These are phyloP conservation scores for Aspergillus carlsbadensis DNA, from an alignment of 495 filamentous ascomycete species.

Conservation along the genomic window DNA sequence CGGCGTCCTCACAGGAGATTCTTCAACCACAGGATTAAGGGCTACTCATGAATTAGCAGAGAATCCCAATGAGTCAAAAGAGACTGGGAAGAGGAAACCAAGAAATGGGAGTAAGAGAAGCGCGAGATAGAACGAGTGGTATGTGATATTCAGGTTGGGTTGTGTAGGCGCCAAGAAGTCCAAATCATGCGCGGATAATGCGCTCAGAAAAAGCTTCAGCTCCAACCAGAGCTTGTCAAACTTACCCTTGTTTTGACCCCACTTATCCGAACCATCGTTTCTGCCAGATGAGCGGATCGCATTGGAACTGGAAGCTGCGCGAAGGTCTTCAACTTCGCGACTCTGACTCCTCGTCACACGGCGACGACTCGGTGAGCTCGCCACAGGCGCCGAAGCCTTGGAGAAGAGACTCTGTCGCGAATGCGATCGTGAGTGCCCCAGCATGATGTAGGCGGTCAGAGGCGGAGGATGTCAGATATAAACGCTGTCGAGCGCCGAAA, in stretches of 20 bases:
- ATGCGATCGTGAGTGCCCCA: slow-evolving; percentile 11
- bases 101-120: not conserved
- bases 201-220: not conserved
- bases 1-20: slow-evolving; percentile 15
- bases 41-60: slow-evolving; percentile 4
- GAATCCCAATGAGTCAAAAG: not conserved
- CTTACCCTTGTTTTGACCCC: slow-evolving; percentile 12
- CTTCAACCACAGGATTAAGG: slow-evolving; percentile 20
- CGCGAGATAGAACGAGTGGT: not conserved
- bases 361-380: slow-evolving; percentile 12
- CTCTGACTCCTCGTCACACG: slow-evolving; percentile 28
- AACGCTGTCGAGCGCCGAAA: not conserved
- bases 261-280: not conserved
- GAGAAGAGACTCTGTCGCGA: not conserved
- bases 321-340: slow-evolving; percentile 16
- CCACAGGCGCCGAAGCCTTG: not conserved
- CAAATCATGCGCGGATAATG: not conserved
- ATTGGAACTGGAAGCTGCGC: not conserved
- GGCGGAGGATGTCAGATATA: not conserved
- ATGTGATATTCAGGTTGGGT: too few relatives aligned
- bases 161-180: not conserved
- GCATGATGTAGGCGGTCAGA: slow-evolving; percentile 11
- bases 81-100: not conserved
- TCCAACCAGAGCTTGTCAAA: not conserved
- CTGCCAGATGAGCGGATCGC: not conserved